These are phyloP conservation scores for Farysia itapuensis DNA, from an alignment of 1,284 basidiomycete species.

Conservation along the genomic window DNA sequence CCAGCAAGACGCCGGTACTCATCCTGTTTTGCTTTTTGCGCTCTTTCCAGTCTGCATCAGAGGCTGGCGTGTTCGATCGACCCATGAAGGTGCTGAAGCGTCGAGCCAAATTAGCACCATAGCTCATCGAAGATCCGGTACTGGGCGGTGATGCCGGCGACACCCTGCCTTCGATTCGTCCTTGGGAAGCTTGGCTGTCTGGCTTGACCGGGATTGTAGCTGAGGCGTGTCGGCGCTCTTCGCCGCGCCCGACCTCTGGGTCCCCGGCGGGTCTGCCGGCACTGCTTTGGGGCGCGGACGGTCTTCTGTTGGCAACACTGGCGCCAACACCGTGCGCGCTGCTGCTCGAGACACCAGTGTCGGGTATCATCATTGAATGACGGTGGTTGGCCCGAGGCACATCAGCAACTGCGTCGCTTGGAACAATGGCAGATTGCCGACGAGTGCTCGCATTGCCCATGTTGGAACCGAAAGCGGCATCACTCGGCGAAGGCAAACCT, in stretches of 20 bases:
- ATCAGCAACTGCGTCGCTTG: conserved; percentile 3
- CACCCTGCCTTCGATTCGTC: neutral
- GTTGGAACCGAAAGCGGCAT: conserved; percentile 6
- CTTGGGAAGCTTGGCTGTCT: neutral
- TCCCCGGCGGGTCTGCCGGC: neutral
- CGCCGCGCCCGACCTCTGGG: neutral
- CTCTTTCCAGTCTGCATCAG: conserved; percentile 40
- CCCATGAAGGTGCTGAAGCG: conserved; percentile 52
- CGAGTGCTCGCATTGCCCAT: neutral
- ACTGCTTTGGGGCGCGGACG: neutral
- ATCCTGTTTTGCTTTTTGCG: conserved; percentile 45
- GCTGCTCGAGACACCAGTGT: conserved; percentile 18
- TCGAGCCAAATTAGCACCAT: conserved; percentile 38
- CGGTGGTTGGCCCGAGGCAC: conserved; percentile 9
- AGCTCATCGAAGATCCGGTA: conserved; percentile 12
- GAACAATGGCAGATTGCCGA: conserved; percentile 12
- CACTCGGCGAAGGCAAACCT: conserved; percentile 23
- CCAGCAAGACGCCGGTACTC: conserved; percentile 45
- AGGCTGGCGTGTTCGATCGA: conserved; percentile 41
- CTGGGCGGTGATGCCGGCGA: neutral
- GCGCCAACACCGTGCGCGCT: conserved; percentile 44
- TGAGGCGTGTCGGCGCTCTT: neutral
- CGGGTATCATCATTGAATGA: conserved; percentile 33
- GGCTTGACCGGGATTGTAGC: too few relatives aligned
- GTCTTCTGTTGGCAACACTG: conserved; percentile 34